Conservation (phyloP, 2,329 filamentous ascomycete species). For the Microdochium bolleyi region DNA sequence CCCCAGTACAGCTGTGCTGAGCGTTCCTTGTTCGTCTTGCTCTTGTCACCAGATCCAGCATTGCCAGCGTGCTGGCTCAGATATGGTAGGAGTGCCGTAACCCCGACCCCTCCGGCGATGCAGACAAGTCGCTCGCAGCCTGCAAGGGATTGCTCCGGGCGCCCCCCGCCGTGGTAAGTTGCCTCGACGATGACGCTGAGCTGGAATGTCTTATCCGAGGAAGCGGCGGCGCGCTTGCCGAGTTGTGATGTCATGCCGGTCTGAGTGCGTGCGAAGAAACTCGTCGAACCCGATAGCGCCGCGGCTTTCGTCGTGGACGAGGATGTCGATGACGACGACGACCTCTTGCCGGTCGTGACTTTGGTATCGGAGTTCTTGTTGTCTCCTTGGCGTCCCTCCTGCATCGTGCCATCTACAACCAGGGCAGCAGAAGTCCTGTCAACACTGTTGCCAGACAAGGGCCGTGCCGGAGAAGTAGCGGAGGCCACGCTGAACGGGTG, state of each 20-base stretch:
- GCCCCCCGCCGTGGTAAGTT: not conserved
- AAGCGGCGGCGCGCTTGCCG: not conserved
- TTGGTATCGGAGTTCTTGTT: not conserved
- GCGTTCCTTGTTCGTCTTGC: not conserved
- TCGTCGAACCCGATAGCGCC: not conserved
- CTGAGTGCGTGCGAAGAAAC: not conserved
- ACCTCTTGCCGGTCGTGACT: not conserved
- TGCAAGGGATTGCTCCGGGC: not conserved
- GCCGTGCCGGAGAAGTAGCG: not conserved
- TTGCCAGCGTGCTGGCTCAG: not conserved
- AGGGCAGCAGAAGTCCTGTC: not conserved
- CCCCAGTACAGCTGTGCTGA: not conserved
- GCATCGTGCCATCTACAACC: not conserved
- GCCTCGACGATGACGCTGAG: not conserved
- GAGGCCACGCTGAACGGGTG: constrained; percentile 24
- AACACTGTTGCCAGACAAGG: no score
- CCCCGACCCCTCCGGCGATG: not conserved
- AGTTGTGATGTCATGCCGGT: not conserved
- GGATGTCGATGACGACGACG: not conserved
- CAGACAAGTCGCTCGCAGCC: not conserved
- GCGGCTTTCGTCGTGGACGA: not conserved
- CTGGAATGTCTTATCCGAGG: not conserved
- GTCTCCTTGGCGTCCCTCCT: not conserved
- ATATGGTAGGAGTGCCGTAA: not conserved
- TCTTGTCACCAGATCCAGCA: not conserved